These are phyloP conservation scores for Zasmidium cellare DNA, from an alignment of 2,329 filamentous ascomycete genomes.

Conservation along the genomic window DNA sequence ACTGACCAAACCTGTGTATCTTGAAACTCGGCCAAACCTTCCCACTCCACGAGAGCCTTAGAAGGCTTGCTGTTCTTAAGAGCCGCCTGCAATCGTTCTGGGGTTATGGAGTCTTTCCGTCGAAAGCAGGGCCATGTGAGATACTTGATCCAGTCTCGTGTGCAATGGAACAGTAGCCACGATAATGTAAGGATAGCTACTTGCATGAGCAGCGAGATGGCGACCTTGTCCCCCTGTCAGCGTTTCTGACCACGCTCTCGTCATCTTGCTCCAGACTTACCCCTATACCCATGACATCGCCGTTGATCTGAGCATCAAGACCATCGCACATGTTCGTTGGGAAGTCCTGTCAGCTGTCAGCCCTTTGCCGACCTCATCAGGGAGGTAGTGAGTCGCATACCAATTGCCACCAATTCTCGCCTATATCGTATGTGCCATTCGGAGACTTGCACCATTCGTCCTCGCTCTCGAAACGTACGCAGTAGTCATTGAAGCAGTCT, in stretches of 20 bases:
- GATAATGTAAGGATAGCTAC: conserved; percentile 13
- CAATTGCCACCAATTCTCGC: neutral
- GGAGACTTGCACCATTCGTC: neutral
- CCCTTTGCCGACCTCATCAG: neutral
- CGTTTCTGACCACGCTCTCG: neutral
- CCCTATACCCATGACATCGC: conserved; percentile 14
- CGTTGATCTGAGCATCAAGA: conserved; percentile 17
- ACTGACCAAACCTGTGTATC: neutral
- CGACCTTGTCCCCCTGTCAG: conserved; percentile 8
- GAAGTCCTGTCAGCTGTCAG: neutral
- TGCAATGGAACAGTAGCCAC: conserved; percentile 1
- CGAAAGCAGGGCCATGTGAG: neutral
- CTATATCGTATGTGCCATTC: neutral
- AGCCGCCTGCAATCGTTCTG: neutral
- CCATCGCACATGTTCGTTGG: conserved; percentile 7
- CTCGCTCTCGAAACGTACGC: neutral
- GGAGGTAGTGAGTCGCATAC: neutral
- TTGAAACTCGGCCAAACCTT: neutral
- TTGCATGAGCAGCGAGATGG: conserved; percentile 21
- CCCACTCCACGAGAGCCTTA: neutral
- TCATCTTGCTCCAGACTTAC: neutral
- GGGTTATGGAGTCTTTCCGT: neutral
- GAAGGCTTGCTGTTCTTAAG: neutral
- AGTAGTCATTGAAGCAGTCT: neutral
- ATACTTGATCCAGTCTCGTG: neutral